These are phyloP conservation scores for Globisporangium mamillatum DNA, from an alignment of 352 stramenopile genomes.

Conservation along the genomic window DNA sequence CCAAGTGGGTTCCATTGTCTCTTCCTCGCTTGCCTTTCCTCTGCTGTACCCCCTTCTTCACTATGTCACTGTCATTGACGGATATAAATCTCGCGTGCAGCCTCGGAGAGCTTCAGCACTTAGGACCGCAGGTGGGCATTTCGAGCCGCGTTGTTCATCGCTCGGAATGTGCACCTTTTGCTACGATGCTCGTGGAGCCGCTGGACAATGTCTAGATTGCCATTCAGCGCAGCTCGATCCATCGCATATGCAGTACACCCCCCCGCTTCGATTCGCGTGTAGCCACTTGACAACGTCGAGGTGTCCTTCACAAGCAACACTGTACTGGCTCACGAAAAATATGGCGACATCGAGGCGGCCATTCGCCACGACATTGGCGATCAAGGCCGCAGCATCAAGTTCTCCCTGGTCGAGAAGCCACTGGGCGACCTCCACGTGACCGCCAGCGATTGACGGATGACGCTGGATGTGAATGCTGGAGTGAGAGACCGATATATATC, in stretches of 20 bases:
- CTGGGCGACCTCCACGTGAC: not conserved
- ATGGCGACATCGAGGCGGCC: not conserved
- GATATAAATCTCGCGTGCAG: not conserved
- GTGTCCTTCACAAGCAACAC: not conserved
- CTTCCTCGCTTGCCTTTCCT: not conserved
- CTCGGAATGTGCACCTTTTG: not conserved
- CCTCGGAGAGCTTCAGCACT: not conserved
- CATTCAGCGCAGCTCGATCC: constrained; percentile 10
- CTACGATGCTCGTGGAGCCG: not conserved
- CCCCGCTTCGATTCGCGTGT: constrained; percentile 4
- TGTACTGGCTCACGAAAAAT: not conserved
- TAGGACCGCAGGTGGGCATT: not conserved
- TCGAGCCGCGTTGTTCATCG: not conserved
- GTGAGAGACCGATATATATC: not conserved
- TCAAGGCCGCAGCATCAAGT: not conserved
- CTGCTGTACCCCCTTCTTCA: not conserved
- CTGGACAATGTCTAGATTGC: constrained; percentile 3
- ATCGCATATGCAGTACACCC: constrained; percentile 11
- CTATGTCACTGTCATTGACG: not conserved
- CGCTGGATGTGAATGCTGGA: not conserved
- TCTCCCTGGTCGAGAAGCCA: not conserved
- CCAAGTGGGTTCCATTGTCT: not conserved
- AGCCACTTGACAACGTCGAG: not conserved
- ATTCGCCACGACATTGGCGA: not conserved
- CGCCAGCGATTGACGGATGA: not conserved